phyloP scores from a whole-genome alignment of 352 stramenopile species.

The Globisporangium parvum region DNA sequence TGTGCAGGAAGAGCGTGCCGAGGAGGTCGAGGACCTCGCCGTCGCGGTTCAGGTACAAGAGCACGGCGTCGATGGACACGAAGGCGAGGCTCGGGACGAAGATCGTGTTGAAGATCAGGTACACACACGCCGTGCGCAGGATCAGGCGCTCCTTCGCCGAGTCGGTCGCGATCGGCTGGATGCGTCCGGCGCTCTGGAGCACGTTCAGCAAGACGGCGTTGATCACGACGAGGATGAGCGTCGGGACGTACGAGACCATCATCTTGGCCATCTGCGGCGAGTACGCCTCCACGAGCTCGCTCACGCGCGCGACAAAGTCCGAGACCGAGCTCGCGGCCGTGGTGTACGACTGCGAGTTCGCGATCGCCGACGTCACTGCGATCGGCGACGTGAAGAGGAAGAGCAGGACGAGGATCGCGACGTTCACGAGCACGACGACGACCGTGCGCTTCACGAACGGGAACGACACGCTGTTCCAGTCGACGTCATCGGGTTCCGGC shows the following conservation, averaged over 20 bases:
- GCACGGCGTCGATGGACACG: constrained; percentile 79
- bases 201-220: constrained; percentile 84
- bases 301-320: constrained; percentile 55
- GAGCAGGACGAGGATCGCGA: constrained; percentile 68
- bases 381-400: constrained; percentile 81
- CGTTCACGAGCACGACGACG: constrained; percentile 65
- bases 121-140: constrained; percentile 66
- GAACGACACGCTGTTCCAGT: constrained; percentile 83
- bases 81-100: constrained; percentile 83
- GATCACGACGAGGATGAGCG: constrained; percentile 85
- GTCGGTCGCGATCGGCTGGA: constrained; percentile 81
- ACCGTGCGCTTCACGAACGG: constrained; percentile 75
- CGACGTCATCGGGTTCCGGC: constrained; percentile 77
- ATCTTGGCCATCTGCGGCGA: constrained; percentile 80
- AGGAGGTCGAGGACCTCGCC: constrained; percentile 77
- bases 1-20: constrained; percentile 80
- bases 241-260: constrained; percentile 73
- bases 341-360: constrained; percentile 57
- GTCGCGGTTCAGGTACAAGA: constrained; percentile 71
- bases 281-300: constrained; percentile 45
- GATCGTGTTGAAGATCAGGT: constrained; percentile 87
- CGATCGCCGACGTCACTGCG: constrained; percentile 79
- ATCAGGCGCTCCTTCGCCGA: constrained; percentile 83
- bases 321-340: constrained; percentile 58
- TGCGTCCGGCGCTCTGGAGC: constrained; percentile 69